Evolutionary conservation across 2,329 filamentous ascomycete species (phyloP), one percentile per base, ranked within the genome.

Genomic region (Bipolaris oryzae): DNA sequence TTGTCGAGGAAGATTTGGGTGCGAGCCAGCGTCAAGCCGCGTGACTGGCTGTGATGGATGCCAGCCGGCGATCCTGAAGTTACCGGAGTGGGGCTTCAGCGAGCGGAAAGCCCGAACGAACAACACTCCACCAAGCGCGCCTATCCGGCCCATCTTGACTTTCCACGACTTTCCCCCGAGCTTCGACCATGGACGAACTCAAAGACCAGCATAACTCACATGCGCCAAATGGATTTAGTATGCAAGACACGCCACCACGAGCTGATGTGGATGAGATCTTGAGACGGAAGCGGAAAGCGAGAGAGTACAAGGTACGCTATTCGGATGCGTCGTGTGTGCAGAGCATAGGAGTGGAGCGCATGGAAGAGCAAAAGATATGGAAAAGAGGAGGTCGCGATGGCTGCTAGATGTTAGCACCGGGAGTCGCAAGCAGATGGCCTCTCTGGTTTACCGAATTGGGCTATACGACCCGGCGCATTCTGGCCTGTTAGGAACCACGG

Each of bases 201-300:
- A 62, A 68, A 57, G 57, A 61, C 47, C 68, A 66, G 59, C 64
- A 68, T 50, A 67, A 67, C 55, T 50, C 67, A 49, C 61, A 67
- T 58, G 58, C 68, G 51, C 38, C 62, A 10, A 55, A 46, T 50
- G 57, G 57, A 28, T 71, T 65, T 35, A 28, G 25, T 28, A 64
- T 73, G 53, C 70, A 68, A 25, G 72, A 75, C 42, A 68, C 73
- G 23, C 78, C 78, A 42, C 77, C 77, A 50, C 76, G 79, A 50
- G 71, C 76, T 49, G 79, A 81, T 51, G 80, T 82, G 54, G 79
- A 82, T 68, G 79, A 81, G 62, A 80, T 81, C 37, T 63, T 82
- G 64, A 74, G 79, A 20, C 74, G 79, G 64, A 82, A 82, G 71
- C 73, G 80, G 43, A 82, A 82, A 63, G 80, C 80, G 43, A 72